phyloP scores from a whole-genome alignment of 1,139 yeast genomes.

The Magnusiomyces fungicola region DNA sequence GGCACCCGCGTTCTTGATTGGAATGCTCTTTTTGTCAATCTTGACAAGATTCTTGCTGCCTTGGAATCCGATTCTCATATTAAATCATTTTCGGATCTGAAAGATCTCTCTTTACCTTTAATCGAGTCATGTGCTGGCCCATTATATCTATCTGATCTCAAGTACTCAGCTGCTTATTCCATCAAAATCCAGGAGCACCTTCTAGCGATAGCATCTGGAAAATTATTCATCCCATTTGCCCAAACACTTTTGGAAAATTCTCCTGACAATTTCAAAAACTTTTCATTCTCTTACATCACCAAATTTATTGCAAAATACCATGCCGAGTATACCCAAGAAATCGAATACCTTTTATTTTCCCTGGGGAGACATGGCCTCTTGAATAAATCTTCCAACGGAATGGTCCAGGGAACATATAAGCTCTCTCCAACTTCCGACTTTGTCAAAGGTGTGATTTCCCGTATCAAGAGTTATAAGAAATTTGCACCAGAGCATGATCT shows the following conservation, averaged over 20 bases:
- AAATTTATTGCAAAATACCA: slow-evolving; percentile 15
- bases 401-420: neutral
- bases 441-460: neutral
- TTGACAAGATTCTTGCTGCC: slow-evolving; percentile 7
- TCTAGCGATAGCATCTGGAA: slow-evolving; percentile 11
- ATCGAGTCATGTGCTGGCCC: slow-evolving; percentile 15
- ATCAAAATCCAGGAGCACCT: slow-evolving; percentile 15
- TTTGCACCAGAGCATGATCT: slow-evolving; percentile 2
- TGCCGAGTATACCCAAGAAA: slow-evolving; percentile 6
- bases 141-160: slow-evolving; percentile 23
- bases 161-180: slow-evolving; percentile 20
- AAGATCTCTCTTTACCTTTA: slow-evolving; percentile 5
- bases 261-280: slow-evolving; percentile 20
- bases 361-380: slow-evolving; percentile 14
- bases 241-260: slow-evolving; percentile 33
- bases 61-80: neutral
- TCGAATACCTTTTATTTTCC: slow-evolving; percentile 13
- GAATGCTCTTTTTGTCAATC: slow-evolving; percentile 22
- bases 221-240: slow-evolving; percentile 33
- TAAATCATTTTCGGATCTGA: neutral
- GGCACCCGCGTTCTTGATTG: slow-evolving; percentile 36
- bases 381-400: slow-evolving; percentile 11
- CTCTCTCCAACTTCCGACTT: neutral
- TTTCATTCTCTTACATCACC: slow-evolving; percentile 20
- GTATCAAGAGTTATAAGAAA: slow-evolving; percentile 5